Conservation (phyloP, 768 basidiomycete species). For the Russula sp. region DNA sequence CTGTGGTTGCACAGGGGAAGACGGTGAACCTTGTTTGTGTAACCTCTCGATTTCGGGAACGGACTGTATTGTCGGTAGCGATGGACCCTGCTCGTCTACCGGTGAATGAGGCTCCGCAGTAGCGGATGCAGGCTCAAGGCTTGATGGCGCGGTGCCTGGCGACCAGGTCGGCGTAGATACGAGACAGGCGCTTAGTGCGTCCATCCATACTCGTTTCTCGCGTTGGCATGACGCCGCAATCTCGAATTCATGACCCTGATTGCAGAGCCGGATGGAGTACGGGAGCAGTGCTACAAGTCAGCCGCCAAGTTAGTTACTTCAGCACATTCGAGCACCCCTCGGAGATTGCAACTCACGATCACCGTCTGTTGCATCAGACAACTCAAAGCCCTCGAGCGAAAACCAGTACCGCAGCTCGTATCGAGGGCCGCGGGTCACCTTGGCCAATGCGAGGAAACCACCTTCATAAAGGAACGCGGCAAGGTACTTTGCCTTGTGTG, state of each 20-base stretch:
- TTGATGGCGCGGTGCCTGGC: constrained; percentile 57
- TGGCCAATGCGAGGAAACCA: constrained; percentile 82
- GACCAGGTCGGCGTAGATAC: constrained; percentile 40
- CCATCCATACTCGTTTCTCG: constrained; percentile 87
- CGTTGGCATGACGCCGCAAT: constrained; percentile 75
- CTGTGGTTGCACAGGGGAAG: constrained; percentile 7
- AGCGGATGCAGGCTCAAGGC: constrained; percentile 38
- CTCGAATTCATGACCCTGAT: constrained; percentile 46
- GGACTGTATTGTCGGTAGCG: constrained; percentile 32
- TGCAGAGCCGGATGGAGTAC: constrained; percentile 33
- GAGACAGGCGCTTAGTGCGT: constrained; percentile 52
- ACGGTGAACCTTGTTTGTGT: not conserved
- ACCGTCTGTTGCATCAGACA: constrained; percentile 61
- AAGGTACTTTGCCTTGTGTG: constrained; percentile 63
- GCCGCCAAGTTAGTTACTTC: not conserved
- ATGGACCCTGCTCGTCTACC: constrained; percentile 8
- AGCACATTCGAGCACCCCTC: not conserved
- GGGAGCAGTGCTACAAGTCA: constrained; percentile 61
- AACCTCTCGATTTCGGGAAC: constrained; percentile 28
- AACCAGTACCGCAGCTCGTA: constrained; percentile 94
- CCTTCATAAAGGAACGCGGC: constrained; percentile 86
- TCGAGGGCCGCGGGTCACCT: constrained; percentile 68
- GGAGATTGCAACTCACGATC: constrained; percentile 54
- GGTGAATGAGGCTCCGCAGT: constrained; percentile 17
- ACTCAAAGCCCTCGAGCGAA: constrained; percentile 62